These are phyloP conservation scores for Fraxinus sp. DNA, from an alignment of 305 asterid species.

Conservation along the genomic window DNA sequence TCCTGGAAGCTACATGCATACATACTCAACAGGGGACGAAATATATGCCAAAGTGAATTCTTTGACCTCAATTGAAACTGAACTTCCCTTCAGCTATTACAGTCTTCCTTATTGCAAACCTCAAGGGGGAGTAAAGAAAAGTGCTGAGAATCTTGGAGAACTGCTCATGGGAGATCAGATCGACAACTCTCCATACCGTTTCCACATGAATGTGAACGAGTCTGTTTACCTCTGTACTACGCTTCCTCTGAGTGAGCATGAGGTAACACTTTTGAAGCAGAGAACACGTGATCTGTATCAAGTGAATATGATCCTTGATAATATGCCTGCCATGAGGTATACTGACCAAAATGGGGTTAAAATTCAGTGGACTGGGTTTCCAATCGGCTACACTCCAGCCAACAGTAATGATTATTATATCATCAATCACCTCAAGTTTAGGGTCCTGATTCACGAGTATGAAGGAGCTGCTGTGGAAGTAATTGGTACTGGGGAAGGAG, in stretches of 20 bases:
- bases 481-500: slow-evolving; percentile 81
- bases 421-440: slow-evolving; percentile 78
- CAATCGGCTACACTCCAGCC: slow-evolving; percentile 69
- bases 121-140: slow-evolving; percentile 61
- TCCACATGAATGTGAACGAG: slow-evolving; percentile 64
- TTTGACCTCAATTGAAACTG: slow-evolving; percentile 83
- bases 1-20: slow-evolving; percentile 79
- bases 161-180: slow-evolving; percentile 89
- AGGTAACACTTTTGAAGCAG: slow-evolving; percentile 76
- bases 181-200: slow-evolving; percentile 77
- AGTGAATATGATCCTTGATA: slow-evolving; percentile 82
- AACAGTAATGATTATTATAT: slow-evolving; percentile 65
- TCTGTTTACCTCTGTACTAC: slow-evolving; percentile 73
- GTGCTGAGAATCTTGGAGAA: slow-evolving; percentile 91
- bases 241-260: slow-evolving; percentile 52
- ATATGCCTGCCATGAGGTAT: slow-evolving; percentile 78
- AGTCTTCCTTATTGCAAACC: slow-evolving; percentile 80
- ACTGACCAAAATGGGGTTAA: slow-evolving; percentile 64
- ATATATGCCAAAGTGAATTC: slow-evolving; percentile 71
- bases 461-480: slow-evolving; percentile 79
- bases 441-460: slow-evolving; percentile 69
- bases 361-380: slow-evolving; percentile 86
- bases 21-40: slow-evolving; percentile 54
- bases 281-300: slow-evolving; percentile 77
- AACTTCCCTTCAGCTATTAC: slow-evolving; percentile 81